Conservation (phyloP, 805 yeast species). For the Wickerhamomyces kurtzmanii region DNA sequence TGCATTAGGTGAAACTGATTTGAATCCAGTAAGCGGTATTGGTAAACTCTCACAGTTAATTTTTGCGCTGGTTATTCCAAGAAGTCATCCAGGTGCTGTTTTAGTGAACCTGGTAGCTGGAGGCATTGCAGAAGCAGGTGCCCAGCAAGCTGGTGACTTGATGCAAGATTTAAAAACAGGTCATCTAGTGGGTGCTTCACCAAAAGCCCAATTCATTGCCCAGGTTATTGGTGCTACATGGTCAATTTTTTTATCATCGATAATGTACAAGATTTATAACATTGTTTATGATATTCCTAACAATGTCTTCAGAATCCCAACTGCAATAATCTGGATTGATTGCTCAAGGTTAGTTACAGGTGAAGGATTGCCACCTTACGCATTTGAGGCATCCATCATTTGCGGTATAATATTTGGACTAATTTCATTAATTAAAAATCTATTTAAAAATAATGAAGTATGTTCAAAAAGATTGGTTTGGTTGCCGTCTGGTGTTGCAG, state of each 20-base stretch:
- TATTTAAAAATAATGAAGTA: slow-evolving; percentile 29
- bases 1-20: slow-evolving; percentile 93
- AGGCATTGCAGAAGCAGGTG: slow-evolving; percentile 97
- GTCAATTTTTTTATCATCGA: slow-evolving; percentile 70
- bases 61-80: slow-evolving; percentile 75
- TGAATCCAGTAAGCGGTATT: slow-evolving; percentile 94
- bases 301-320: slow-evolving; percentile 75
- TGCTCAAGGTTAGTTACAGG: slow-evolving; percentile 92
- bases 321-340: slow-evolving; percentile 95
- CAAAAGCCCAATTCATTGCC: slow-evolving; percentile 84
- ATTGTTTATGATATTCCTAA: slow-evolving; percentile 81
- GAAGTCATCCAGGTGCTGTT: slow-evolving; percentile 68
- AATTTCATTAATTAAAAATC: slow-evolving; percentile 54
- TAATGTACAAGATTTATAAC: slow-evolving; percentile 79
- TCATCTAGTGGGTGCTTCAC: slow-evolving; percentile 83
- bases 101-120: slow-evolving; percentile 87
- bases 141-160: slow-evolving; percentile 97
- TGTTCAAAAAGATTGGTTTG: slow-evolving; percentile 35
- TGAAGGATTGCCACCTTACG: slow-evolving; percentile 77
- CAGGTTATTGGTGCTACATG: slow-evolving; percentile 83
- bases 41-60: slow-evolving; percentile 88
- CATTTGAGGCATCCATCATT: slow-evolving; percentile 43
- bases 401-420: slow-evolving; percentile 64
- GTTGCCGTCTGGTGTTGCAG: slow-evolving; percentile 93
- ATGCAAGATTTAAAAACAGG: slow-evolving; percentile 98